Evolutionary conservation across 768 basidiomycete species (phyloP), one percentile per base, ranked within the genome.

Genomic region (Tricholoma sp.): DNA sequence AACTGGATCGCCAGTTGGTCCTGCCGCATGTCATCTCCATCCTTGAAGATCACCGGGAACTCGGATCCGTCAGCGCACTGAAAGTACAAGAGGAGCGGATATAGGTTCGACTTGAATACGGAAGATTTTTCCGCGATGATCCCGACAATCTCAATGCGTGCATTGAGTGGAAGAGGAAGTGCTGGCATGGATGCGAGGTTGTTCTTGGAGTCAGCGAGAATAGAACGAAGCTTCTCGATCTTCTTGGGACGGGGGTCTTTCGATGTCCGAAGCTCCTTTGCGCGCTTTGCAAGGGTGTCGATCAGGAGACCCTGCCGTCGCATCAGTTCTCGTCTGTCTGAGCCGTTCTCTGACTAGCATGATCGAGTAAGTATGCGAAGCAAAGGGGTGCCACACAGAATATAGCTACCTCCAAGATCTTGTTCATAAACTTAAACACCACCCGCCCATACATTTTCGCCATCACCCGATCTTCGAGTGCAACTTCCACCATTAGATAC

Each of bases 1-100:
- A 98, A 79, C 70, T 99, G 97, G 50, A 98, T 89, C 28, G 98
- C 95, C 36, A 99, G 83, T 69, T 99, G 97, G 68, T 99, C 97
- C 70, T 99, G 97, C 18, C 97, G 86, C 80, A 98, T 88, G 67
- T 99, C 97, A 67, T 98, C 97, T 12, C 97, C 97, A 62, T 98
- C 95, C 72, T 98, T 99, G 80, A 98, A 98, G 58, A 99, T 98
- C 52, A 98, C 82, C 0, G 95, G 91, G 70, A 89, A 98, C 66
- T 94, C 91, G 13, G 84, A 80, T 9, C 90, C 87, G 55, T 92
- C 89, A 9, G 84, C 76, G 62, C 90, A 89, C 63, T 91, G 87
- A 71, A 98, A 96, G 70, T 89, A 93, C 15, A 99, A 77, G 17
- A 96, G 78, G 52, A 99, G 79, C 0, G 97, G 97, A 64, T 86